Evolutionary conservation across 1,284 basidiomycete species (phyloP), one percentile per base, ranked within the genome.

Genomic region (Papiliotrema terrestris): DNA sequence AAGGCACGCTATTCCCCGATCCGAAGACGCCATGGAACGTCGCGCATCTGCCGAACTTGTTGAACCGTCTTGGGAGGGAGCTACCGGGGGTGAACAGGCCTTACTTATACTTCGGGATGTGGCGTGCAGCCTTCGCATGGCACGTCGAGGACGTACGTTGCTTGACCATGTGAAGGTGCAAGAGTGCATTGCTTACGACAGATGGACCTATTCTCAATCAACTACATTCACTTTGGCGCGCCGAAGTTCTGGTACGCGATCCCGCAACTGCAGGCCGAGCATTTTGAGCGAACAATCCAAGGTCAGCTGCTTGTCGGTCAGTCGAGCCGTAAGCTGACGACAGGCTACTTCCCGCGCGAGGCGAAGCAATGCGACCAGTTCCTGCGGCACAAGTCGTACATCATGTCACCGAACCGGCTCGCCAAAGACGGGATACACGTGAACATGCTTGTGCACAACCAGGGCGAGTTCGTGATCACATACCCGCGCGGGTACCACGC

Each of bases 21-120:
- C 81, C 84, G 37, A 89, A 90, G 1, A 86, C 81, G 26, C 73
- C 83, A 1, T 98, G 96, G 96, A 98, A 98, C 70, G 94, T 98
- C 19, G 91, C 88, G 1, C 82, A 85, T 71, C 83, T 99, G 13
- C 88, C 89, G 32, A 97, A 93, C 45, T 81, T 93, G 2, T 83
- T 98, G 35, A 87, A 87, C 17, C 85, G 92, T 22, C 82, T 89
- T 49, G 84, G 84, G 35, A 69, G 72, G 48, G 73, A 75, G 53
- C 80, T 98, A 25, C 94, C 94, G 0, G 95, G 95, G 26, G 95
- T 99, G 50, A 98, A 98, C 69, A 89, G 92, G 1, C 95, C 95
- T 0, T 98, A 98, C 73, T 83, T 98, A 3, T 98, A 98, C 77
- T 98, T 96, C 75, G 95, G 95, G 62, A 97, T 97, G 92, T 99